Evolutionary conservation across 805 yeast species (phyloP).

Genomic region (Hanseniaspora vineae): DNA sequence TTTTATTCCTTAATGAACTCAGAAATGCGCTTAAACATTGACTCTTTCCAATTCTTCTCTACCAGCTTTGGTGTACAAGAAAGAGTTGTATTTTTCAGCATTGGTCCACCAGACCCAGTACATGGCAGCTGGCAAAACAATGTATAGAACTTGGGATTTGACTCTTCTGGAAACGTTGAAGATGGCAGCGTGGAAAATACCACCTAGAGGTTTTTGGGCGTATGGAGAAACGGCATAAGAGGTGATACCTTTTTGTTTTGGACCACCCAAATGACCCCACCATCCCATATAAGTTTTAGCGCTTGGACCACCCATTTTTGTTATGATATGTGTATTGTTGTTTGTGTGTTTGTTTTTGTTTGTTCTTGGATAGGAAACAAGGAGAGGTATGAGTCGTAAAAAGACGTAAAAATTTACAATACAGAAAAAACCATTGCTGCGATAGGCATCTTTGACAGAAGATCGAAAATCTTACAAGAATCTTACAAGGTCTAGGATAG

Average conservation of each 20-base stretch:
- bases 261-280: conserved; percentile 92
- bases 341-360: conserved; percentile 4
- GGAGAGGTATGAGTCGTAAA: too few species aligned
- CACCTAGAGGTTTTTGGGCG: conserved; percentile 87
- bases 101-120: conserved; percentile 80
- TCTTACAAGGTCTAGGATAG: too few species aligned
- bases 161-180: conserved; percentile 94
- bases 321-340: conserved; percentile 2
- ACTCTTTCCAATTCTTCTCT: conserved; percentile 79
- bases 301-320: conserved; percentile 56
- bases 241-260: conserved; percentile 75
- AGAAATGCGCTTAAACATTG: conserved; percentile 21
- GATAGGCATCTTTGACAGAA: too few species aligned
- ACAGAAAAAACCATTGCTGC: too few species aligned
- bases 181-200: conserved; percentile 69
- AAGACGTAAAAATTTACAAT: too few species aligned
- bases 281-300: conserved; percentile 83
- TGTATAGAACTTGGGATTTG: conserved; percentile 67
- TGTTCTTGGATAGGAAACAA: background rate
- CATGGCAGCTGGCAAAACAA: conserved; percentile 63
- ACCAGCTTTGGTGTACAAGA: conserved; percentile 94
- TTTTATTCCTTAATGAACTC: background rate
- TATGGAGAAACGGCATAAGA: conserved; percentile 86
- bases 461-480: too few species aligned
- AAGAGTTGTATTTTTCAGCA: conserved; percentile 85